Evolutionary conservation across 179 eudicot species (phyloP), one percentile per base, ranked within the genome.

Genomic region (Drosera spatulata): DNA sequence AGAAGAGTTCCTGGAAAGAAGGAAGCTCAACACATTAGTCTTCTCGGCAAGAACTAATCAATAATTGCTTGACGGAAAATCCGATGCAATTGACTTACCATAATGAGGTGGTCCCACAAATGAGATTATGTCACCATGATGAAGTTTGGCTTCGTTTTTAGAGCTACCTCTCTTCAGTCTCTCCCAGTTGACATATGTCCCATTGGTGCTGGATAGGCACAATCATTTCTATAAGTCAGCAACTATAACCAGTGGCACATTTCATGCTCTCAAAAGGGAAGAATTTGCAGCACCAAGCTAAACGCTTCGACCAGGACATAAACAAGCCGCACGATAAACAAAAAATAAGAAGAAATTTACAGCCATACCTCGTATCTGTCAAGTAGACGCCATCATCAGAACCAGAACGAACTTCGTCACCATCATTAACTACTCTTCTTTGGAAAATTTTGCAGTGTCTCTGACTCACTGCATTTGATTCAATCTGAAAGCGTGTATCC

Each of bases 81-180:
- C 33, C 33, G 33, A 22, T 22, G 33, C 33, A 22, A 22, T 22
- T 22, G 33, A 22, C 1, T 66, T 89, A 91, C 98, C 98, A 64
- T 82, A 80, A 22, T 88, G 83, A 53, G 98, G 96, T 51, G 85
- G 83, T 43, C 88, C 83, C 14, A 80, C 85, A 70, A 88, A 64
- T 4, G 98, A 91, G 66, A 91, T 62, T 40, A 91, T 86, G 74
- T 91, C 98, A 65, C 98, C 98, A 66, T 91, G 95, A 63, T 63
- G 63, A 69, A 91, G 71, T 68, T 75, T 80, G 46, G 81, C 79
- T 77, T 84, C 95, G 55, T 53, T 59, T 60, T 62, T 74, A 10
- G 83, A 43, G 69, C 83, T 79, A 66, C 69, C 80, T 61, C 81
- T 91, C 64, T 66, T 88, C 77, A 84, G 61, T 66, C 69, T 86